These are phyloP conservation scores for Mortierella sp. DNA, from an alignment of 371 early-diverging fungal species.

Conservation along the genomic window DNA sequence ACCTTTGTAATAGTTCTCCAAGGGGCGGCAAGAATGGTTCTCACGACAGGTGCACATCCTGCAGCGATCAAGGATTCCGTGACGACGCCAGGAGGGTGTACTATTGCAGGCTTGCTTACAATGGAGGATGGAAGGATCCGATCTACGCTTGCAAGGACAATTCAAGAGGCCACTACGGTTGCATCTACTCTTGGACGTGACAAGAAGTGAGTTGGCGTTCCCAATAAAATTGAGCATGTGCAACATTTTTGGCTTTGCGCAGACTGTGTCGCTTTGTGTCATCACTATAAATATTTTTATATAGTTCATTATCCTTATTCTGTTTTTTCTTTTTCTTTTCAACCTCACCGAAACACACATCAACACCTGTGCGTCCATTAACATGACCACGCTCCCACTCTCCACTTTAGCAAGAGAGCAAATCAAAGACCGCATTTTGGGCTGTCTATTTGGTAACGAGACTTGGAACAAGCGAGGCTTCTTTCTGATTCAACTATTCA, in stretches of 20 bases:
- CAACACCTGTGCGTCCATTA: background rate
- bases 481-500: background rate
- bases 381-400: background rate
- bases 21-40: constrained; percentile 67
- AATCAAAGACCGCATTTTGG: constrained; percentile 46
- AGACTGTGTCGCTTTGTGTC: background rate
- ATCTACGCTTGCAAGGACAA: constrained; percentile 63
- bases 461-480: background rate
- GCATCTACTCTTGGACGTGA: constrained; percentile 63
- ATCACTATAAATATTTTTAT: background rate
- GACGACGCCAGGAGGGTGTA: constrained; percentile 70
- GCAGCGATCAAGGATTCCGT: constrained; percentile 67
- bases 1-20: constrained; percentile 50
- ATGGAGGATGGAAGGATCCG: constrained; percentile 71
- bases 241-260: background rate
- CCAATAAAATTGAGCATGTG: background rate
- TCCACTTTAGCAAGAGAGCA: constrained; percentile 38
- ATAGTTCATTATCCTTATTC: background rate
- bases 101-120: constrained; percentile 66
- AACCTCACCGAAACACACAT: background rate
- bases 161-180: constrained; percentile 66
- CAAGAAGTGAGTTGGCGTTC: constrained; percentile 22
- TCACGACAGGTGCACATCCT: constrained; percentile 64
- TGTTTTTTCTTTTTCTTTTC: background rate
- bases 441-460: constrained; percentile 40